Base-by-base conservation (phyloP, 192 early-diverging fungal species). In the Backusella psychrophila region DNA sequence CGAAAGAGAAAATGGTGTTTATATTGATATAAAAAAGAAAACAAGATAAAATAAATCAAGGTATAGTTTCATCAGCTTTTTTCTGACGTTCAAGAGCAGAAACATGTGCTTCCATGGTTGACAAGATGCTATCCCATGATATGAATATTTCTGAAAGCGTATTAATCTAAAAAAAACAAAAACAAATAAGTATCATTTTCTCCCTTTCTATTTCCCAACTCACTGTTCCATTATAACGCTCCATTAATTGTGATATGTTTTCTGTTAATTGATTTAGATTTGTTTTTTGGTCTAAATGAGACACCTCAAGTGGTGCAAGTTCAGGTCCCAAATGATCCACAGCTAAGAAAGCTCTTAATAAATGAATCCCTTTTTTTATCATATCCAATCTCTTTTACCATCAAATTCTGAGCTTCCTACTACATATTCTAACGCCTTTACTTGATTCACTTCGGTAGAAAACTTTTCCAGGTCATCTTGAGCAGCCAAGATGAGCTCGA, bases 131-230 rank as follows among this genome's bases (percentile, higher is more conserved):
- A 80, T 86, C 85, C 85, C 85, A 86, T 7, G 80, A 73, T 67
- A 86, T 86, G 56, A 86, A 86, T 66, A 86, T 83, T 34, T 86
- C 85, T 15, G 85, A 86, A 31, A 86, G 68, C 7, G 82, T 86
- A 36, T 86, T 83, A 33, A 86, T 72, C 85, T 85, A 75, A 29
- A 15, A 75, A 29, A 14, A 26, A 36, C 63, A 56, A 3, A 31
- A 56, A 66, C 65, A 14, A 65, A 23, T 71, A 33, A 29, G 38
- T 1, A 71, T 44, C 33, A 67, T 41, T 7, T 41, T 6, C 39
- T 8, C 33, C 3, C 33, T 33, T 41, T 41, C 39, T 41, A 7
- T 41, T 6, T 41, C 11, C 42, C 52, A 17, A 69, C 42, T 59
- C 82, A 85, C 84, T 53, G 73, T 71, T 70, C 75, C 67, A 73